phyloP scores from a whole-genome alignment of 345 rosid species.

The Xanthoceras sorbifolium region DNA sequence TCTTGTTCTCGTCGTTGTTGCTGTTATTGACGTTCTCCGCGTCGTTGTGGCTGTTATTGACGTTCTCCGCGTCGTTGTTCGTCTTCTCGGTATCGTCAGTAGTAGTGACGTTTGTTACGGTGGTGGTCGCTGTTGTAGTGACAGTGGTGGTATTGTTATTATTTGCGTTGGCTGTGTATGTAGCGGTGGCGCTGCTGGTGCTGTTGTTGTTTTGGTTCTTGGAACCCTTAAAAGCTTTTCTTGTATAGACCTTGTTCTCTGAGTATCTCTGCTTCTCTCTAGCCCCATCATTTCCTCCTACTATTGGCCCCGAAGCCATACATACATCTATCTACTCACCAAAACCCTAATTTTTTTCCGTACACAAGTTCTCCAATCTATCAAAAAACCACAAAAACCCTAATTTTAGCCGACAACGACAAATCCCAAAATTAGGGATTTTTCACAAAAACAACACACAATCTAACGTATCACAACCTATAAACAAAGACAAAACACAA shows the following conservation, averaged over 20 bases:
- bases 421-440: conserved; percentile 11
- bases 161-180: conserved; percentile 11
- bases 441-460: neutral
- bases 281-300: conserved; percentile 60
- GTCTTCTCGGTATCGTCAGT: neutral
- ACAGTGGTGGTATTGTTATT: neutral
- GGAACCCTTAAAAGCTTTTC: conserved; percentile 67
- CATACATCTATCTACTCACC: conserved; percentile 47
- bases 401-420: neutral
- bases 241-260: conserved; percentile 70
- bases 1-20: neutral
- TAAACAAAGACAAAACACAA: neutral
- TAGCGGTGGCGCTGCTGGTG: conserved; percentile 12
- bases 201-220: conserved; percentile 33
- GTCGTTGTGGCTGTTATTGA: neutral
- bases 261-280: conserved; percentile 66
- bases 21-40: neutral
- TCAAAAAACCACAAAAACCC: conserved; percentile 24
- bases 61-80: neutral
- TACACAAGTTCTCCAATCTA: conserved; percentile 6
- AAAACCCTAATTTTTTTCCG: conserved; percentile 45
- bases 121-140: neutral
- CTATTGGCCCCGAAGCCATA: conserved; percentile 93
- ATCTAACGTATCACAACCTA: neutral
- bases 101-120: neutral